These are phyloP conservation scores for Dillenia suffruticosa DNA, from an alignment of 164 flowering plant species.

Conservation along the genomic window DNA sequence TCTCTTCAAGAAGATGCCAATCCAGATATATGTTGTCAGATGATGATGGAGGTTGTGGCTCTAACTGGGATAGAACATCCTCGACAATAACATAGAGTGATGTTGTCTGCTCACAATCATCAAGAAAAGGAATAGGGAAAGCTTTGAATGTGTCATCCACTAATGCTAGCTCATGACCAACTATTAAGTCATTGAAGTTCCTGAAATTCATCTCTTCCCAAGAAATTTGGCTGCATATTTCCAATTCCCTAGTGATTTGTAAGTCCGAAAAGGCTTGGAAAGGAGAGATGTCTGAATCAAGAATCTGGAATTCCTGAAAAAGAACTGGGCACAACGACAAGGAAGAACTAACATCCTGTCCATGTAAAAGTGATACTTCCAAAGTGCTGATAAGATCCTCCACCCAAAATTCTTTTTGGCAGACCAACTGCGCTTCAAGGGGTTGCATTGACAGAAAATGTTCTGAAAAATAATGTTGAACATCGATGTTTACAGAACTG, in stretches of 20 bases:
- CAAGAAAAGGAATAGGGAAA: constrained; percentile 65
- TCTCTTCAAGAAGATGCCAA: constrained; percentile 73
- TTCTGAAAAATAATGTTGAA: constrained; percentile 30
- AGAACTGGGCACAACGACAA: constrained; percentile 15
- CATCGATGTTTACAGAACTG: constrained; percentile 30
- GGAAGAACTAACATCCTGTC: constrained; percentile 12
- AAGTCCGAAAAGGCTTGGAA: constrained; percentile 24
- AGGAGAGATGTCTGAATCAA: constrained; percentile 30
- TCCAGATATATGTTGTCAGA: constrained; percentile 84
- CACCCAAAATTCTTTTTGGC: constrained; percentile 27
- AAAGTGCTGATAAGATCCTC: constrained; percentile 31
- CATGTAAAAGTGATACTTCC: constrained; percentile 18
- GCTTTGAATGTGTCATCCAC: constrained; percentile 72
- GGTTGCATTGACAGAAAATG: constrained; percentile 19
- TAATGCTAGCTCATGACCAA: constrained; percentile 61
- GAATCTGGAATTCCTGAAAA: constrained; percentile 60
- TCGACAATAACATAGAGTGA: constrained; percentile 27
- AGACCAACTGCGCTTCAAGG: constrained; percentile 24
- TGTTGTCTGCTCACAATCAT: constrained; percentile 30
- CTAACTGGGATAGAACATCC: constrained; percentile 36
- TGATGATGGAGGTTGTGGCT: constrained; percentile 51
- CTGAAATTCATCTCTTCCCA: constrained; percentile 36
- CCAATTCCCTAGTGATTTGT: constrained; percentile 18
- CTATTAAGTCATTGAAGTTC: constrained; percentile 52
- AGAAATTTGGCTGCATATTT: constrained; percentile 35